Evolutionary conservation across 441 rosid species (phyloP), one percentile per base, ranked within the genome.

Genomic region (Pelargonium citronellum): DNA sequence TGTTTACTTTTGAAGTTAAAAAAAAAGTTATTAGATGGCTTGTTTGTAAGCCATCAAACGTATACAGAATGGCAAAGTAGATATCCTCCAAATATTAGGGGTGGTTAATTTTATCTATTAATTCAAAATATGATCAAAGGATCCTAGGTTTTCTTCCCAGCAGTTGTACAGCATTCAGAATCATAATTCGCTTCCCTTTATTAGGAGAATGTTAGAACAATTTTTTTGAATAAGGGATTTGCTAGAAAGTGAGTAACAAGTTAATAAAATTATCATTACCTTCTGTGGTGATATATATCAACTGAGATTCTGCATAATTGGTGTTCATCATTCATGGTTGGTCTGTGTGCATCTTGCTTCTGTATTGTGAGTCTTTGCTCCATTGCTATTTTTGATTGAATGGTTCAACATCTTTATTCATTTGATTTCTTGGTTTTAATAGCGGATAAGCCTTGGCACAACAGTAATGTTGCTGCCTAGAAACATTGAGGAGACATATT

Each of bases 1-100:
- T n/a, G 20, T 39, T 64, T 10, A 34, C 39, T 34, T 34, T 34
- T 64, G 47, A 64, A 64, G 47, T 64, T 63, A n/a, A 34, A 34
- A 30, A 39, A 9, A 15, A 13, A 10, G 39, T 57, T 20, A 24
- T 27, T 62, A 12, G 17, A 24, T 24, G 15, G 67, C 37, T n/a
- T 64, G 12, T 15, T 27, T 34, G 19, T 30, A 13, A 64, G n/a
- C n/a, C 16, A 13, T 27, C 66, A 62, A 62, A 24, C 66, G 27
- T 27, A 10, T 19, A 11, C 63, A 17, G 39, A 16, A 55, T 55
- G 8, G 61, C 11, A 16, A 16, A 55, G 61, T 16, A 55, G 61
- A 16, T 22, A 22, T 60, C 24, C 64, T 60, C 64, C 24, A 20
- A 60, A 2, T 60, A 60, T 60, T 60, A 24, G 11, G n/a, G 22